A percentile compares a stretch with the other conserved stretches of the same genome.
These are phyloP conservation scores for Phaeotremella skinneri DNA, from an alignment of 768 basidiomycete genomes.

Conservation along the genomic window DNA sequence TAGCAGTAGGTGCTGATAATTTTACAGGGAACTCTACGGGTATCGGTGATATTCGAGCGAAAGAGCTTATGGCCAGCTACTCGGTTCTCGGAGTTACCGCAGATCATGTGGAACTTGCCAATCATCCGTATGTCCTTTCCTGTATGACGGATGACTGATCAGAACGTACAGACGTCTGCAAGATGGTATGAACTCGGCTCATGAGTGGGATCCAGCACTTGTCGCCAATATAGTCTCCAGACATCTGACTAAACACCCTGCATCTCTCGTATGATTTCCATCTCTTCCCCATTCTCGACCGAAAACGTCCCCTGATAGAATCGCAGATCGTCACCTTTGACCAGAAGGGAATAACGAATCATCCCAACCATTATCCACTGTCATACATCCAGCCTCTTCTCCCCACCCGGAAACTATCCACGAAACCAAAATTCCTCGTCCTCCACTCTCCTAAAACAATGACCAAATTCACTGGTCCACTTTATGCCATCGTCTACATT, in stretches of 20 bases:
- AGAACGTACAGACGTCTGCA: constrained; percentile 8
- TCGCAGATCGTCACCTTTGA: constrained; percentile 86
- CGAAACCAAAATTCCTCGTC: constrained; percentile 2
- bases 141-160: neutral
- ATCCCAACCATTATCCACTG: constrained; percentile 81
- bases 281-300: neutral
- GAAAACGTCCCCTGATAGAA: neutral
- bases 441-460: constrained; percentile 31
- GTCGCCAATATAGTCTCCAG: constrained; percentile 59
- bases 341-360: constrained; percentile 67
- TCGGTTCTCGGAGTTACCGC: constrained; percentile 64
- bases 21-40: constrained; percentile 68
- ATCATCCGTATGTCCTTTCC: constrained; percentile 64
- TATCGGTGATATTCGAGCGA: constrained; percentile 61
- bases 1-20: neutral
- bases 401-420: constrained; percentile 41
- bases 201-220: constrained; percentile 58
- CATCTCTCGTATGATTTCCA: constrained; percentile 60
- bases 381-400: constrained; percentile 59
- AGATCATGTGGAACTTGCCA: constrained; percentile 61
- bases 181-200: constrained; percentile 13
- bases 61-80: constrained; percentile 65
- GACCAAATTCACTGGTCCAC: constrained; percentile 40
- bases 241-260: constrained; percentile 60
- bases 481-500: constrained; percentile 16